Base-by-base conservation (phyloP, 2,329 filamentous ascomycete genomes). In the Knufia petricola region DNA sequence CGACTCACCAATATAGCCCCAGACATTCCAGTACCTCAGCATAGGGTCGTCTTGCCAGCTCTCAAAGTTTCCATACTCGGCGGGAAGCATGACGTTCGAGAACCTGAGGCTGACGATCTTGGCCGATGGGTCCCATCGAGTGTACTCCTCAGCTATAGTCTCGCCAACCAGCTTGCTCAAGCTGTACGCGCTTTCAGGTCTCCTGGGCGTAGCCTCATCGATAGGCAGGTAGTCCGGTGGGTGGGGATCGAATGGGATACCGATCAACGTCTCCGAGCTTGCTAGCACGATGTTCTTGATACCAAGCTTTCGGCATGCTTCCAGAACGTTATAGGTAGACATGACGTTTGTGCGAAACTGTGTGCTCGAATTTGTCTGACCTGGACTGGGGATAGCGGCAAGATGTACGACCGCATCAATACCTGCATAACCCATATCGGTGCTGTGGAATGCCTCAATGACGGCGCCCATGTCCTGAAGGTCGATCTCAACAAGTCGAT, bases 361-460 rank as follows among this genome's bases (percentile, higher is more conserved):
- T 78, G 75, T 38, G 74, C 76, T 58, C 82, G 78, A 0, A 76
- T 46, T 23, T 76, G 0, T 77, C 76, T 2, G 81, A 66, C 71
- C 79, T 72, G 57, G 78, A 76, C 24, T 77, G 66, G 0, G 78
- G 71, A 54, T 74, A 74, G 1, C 78, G 9, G 71, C 76, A 43
- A 81, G 76, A 60, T 82, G 78, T 43, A 82, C 77, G 40, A 82
- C 74, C 0, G 74, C 78, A 57, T 81, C 77, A 55, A 74, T 74
- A 39, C 70, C 72, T 6, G 60, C 59, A 51, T 76, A 70, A 58
- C 71, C 64, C 64, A 78, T 80, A 57, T 81, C 76, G 0, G 72
- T 75, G 21, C 70, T 73, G 4, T 78, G 60, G 26, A 32, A 42
- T 8, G 74, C 74, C 49, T 73, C 75, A 65, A 74, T 77, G 49